phyloP scores from a whole-genome alignment of 2,329 filamentous ascomycete species.

The Microcera coccophila region DNA sequence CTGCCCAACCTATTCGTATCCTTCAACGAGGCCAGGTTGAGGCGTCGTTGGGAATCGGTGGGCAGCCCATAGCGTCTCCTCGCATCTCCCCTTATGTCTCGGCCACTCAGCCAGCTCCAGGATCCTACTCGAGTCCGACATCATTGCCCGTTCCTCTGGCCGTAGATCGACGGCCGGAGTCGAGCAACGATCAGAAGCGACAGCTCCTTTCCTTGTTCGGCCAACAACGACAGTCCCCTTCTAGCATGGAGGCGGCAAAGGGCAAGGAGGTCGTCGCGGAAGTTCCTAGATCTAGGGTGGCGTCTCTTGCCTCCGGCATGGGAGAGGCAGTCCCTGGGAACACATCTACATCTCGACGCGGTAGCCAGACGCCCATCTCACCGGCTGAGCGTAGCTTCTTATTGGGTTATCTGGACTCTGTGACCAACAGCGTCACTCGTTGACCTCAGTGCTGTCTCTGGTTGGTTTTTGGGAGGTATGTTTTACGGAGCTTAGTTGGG shows the following conservation, averaged over 20 bases:
- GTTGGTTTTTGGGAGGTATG: constrained; percentile 11
- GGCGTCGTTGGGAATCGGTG: constrained; percentile 14
- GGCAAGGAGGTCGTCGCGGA: constrained; percentile 24
- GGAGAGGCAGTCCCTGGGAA: constrained; percentile 27
- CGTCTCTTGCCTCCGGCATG: constrained; percentile 42
- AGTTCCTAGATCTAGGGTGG: constrained; percentile 35
- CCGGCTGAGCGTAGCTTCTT: constrained; percentile 73
- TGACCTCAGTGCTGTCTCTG: constrained; percentile 14
- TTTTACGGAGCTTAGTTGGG: constrained; percentile 3
- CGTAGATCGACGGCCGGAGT: constrained; percentile 20
- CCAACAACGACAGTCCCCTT: constrained; percentile 34
- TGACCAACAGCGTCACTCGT: constrained; percentile 39
- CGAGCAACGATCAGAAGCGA: constrained; percentile 32
- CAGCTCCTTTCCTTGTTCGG: constrained; percentile 60
- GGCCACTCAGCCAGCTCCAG: constrained; percentile 16
- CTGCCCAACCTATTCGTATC: constrained; percentile 30
- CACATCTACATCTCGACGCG: constrained; percentile 37
- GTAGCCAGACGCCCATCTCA: constrained; percentile 55
- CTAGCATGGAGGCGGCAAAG: constrained; percentile 21
- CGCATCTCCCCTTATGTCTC: constrained; percentile 19
- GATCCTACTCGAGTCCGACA: constrained; percentile 14
- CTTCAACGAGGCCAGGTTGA: constrained; percentile 35
- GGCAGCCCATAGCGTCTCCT: constrained; percentile 14
- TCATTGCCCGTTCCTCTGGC: constrained; percentile 11
- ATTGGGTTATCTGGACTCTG: constrained; percentile 66